Evolutionary conservation across 108 stramenopile genomes (phyloP), one percentile per base, ranked within the genome.

Genomic region (Fragilaria crotonensis): DNA sequence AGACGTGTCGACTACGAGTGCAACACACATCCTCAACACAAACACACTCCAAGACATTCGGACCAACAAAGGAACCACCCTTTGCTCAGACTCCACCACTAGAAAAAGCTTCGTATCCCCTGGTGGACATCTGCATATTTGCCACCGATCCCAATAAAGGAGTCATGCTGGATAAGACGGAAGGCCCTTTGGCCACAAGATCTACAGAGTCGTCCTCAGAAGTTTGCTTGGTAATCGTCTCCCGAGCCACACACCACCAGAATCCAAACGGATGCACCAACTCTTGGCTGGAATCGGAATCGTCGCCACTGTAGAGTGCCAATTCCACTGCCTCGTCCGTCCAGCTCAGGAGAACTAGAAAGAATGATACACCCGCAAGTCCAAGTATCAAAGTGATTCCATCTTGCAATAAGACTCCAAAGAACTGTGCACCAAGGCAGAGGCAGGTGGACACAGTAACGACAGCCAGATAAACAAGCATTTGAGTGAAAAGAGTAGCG

Each of bases 261-360:
- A 90, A 76, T 14, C 89, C 89, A 64, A 90, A 86, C 7, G 89
- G 89, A 57, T 81, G 71, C 14, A 86, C 83, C 30, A 83, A 57
- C 59, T 66, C 79, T 57, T 66, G 60, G 21, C 56, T 46, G 25
- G 74, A 71, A 23, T 61, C 28, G 29, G 66, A 71, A 1, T 63
- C 70, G 19, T 52, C 57, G 14, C 66, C 81, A 20, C 63, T 66
- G 49, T 81, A 83, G 33, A 90, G 54, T 19, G 78, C 73, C 36
- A 90, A 62, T 52, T 86, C 85, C 59, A 90, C 47, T 17, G 79
- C 83, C 56, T 87, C 85, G 52, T 90, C 89, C 22, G 84, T 46
- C 81, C 81, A 83, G 45, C 80, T 77, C 64, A 86, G 62, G 3
- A 69, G 48, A 3, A 90, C 76, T 28, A 85, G 45, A 45, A 86